Percentiles rank a stretch among this genome's conserved stretches.
phyloP scores from a whole-genome alignment of 2,329 filamentous ascomycete genomes.

The Aplosporella prunicola region DNA sequence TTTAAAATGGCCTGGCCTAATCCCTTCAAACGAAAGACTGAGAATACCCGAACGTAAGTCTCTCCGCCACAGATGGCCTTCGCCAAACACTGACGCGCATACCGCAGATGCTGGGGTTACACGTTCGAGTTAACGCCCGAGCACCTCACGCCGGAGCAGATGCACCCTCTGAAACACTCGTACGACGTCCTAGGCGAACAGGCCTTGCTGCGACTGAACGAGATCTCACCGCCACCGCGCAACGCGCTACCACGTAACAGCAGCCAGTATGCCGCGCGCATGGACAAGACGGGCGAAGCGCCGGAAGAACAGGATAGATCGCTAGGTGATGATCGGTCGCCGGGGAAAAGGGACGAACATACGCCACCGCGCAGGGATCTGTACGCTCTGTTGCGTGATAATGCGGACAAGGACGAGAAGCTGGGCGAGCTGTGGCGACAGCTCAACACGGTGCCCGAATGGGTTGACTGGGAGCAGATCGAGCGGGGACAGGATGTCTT shows the following conservation, averaged over 20 bases:
- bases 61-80: background rate
- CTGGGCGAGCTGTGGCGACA: constrained; percentile 54
- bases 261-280: constrained; percentile 20
- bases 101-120: constrained; percentile 50
- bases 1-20: constrained; percentile 40
- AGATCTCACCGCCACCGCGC: constrained; percentile 44
- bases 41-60: constrained; percentile 35
- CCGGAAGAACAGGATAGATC: constrained; percentile 13
- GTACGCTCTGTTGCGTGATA: constrained; percentile 51
- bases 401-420: constrained; percentile 48
- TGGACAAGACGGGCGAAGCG: constrained; percentile 16
- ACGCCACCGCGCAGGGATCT: constrained; percentile 45
- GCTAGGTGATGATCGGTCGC: constrained; percentile 2
- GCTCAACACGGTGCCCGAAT: constrained; percentile 57
- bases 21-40: constrained; percentile 32
- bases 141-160: constrained; percentile 52
- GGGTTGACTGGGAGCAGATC: constrained; percentile 73
- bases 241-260: constrained; percentile 31
- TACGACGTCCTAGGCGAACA: constrained; percentile 63
- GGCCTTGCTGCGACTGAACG: constrained; percentile 54
- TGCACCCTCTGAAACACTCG: constrained; percentile 51
- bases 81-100: background rate
- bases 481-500: constrained; percentile 66
- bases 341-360: constrained; percentile 19
- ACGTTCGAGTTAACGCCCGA: constrained; percentile 59